A percentile compares a stretch with the other conserved stretches of the same genome.
These are phyloP conservation scores for Oryza rufipogon DNA, from an alignment of 176 grass and related monocot genomes.

Conservation along the genomic window DNA sequence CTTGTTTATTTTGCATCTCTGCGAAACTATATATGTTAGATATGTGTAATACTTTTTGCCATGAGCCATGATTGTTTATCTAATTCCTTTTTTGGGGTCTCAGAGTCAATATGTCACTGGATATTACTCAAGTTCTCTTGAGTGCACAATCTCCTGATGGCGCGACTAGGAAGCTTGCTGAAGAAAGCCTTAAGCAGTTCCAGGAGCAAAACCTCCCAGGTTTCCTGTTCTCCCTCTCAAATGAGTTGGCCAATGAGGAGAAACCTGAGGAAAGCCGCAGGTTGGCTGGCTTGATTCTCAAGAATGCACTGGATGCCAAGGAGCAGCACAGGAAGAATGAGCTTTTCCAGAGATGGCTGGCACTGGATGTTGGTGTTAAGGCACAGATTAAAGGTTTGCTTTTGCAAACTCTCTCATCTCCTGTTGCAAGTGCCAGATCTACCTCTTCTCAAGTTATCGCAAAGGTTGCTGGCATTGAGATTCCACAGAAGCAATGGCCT, in stretches of 20 bases:
- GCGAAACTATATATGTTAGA: background rate
- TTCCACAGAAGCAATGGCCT: conserved; percentile 85
- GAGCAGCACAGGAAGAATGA: conserved; percentile 81
- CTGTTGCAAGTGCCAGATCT: conserved; percentile 76
- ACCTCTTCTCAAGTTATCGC: conserved; percentile 88
- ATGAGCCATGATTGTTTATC: background rate
- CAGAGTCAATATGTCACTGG: conserved; percentile 72
- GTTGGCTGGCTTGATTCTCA: conserved; percentile 80
- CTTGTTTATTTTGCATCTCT: background rate
- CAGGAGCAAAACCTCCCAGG: conserved; percentile 84
- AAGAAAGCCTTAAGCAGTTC: conserved; percentile 85
- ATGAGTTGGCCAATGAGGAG: conserved; percentile 66
- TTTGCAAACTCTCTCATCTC: conserved; percentile 73
- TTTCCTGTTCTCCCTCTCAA: conserved; percentile 69
- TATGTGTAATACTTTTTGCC: background rate
- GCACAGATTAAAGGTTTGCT: conserved; percentile 68
- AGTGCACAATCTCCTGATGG: conserved; percentile 72
- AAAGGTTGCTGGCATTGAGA: conserved; percentile 80
- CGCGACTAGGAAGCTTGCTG: conserved; percentile 63
- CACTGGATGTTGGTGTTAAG: conserved; percentile 66
- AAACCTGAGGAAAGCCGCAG: conserved; percentile 80
- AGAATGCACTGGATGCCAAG: conserved; percentile 83
- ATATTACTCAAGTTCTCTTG: conserved; percentile 82
- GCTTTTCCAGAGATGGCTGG: conserved; percentile 79
- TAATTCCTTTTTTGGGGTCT: conserved; percentile 14